Percentiles rank a stretch among this genome's conserved stretches.
Conservation (phyloP, 257 asterid genomes). For the Solanum paucissectum region DNA sequence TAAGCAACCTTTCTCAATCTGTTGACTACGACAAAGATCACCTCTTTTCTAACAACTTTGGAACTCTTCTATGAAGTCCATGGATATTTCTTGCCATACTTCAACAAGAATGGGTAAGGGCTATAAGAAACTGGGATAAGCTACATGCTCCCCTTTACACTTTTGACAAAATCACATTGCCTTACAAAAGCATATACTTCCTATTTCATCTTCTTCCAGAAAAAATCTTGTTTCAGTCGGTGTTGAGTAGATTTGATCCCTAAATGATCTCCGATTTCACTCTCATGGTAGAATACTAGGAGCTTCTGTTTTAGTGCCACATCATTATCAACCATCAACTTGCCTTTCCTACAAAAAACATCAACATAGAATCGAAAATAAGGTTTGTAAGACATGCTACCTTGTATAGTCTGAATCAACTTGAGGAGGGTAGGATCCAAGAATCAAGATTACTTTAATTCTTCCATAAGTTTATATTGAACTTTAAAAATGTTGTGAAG, state of each 20-base stretch:
- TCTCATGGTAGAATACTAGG: too few relatives aligned
- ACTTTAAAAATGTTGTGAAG: background rate
- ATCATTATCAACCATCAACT: background rate
- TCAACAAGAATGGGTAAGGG: background rate
- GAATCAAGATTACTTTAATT: too few relatives aligned
- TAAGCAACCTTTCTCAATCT: too few relatives aligned
- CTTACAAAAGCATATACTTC: background rate
- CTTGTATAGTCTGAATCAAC: background rate
- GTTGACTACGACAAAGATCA: too few relatives aligned
- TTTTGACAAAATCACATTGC: background rate
- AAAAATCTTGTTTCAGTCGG: background rate
- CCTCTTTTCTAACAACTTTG: too few relatives aligned
- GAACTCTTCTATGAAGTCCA: background rate
- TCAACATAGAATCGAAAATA: background rate
- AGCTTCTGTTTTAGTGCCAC: background rate
- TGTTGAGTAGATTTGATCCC: background rate
- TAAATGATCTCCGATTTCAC: background rate
- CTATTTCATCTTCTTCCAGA: background rate
- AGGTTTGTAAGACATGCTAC: background rate
- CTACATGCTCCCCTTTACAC: background rate
- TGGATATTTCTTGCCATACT: background rate
- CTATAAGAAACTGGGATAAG: background rate
- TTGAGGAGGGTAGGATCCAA: too few relatives aligned
- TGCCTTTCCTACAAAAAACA: background rate
- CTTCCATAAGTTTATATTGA: background rate